Conservation (phyloP, 2,329 filamentous ascomycete species). For the Penicillium fuscoglaucum region DNA sequence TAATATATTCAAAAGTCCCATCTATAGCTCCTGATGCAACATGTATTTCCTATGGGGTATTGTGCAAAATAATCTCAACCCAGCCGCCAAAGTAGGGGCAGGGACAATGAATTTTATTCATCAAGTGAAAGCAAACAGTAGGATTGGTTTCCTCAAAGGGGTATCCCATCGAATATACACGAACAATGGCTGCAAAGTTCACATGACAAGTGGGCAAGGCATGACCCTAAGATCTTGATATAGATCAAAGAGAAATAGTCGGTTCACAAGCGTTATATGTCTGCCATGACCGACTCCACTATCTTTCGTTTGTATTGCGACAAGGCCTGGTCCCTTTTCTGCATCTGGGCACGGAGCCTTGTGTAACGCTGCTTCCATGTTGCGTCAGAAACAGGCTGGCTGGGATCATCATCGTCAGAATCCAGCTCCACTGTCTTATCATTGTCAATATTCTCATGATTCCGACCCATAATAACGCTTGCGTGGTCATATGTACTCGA, state of each 20-base stretch:
- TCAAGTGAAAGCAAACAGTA: background rate
- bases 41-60: background rate
- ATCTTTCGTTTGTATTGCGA: conserved; percentile 45
- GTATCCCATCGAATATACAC: conserved; percentile 4
- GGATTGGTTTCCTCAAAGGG: conserved; percentile 4
- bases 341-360: conserved; percentile 40
- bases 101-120: background rate
- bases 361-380: conserved; percentile 45
- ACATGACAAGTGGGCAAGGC: background rate
- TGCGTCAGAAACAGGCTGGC: conserved; percentile 26
- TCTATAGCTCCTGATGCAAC: background rate
- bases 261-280: conserved; percentile 28
- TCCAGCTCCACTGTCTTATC: conserved; percentile 25
- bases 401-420: conserved; percentile 29
- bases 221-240: background rate
- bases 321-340: conserved; percentile 41
- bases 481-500: conserved; percentile 11
- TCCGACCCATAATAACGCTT: conserved; percentile 2
- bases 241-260: background rate
- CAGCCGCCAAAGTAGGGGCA: background rate
- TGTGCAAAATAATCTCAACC: no score
- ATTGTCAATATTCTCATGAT: conserved; percentile 13
- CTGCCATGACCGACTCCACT: conserved; percentile 46
- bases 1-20: background rate
- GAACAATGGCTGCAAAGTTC: background rate